phyloP scores from a whole-genome alignment of 345 rosid genomes.

The Populus simonii region DNA sequence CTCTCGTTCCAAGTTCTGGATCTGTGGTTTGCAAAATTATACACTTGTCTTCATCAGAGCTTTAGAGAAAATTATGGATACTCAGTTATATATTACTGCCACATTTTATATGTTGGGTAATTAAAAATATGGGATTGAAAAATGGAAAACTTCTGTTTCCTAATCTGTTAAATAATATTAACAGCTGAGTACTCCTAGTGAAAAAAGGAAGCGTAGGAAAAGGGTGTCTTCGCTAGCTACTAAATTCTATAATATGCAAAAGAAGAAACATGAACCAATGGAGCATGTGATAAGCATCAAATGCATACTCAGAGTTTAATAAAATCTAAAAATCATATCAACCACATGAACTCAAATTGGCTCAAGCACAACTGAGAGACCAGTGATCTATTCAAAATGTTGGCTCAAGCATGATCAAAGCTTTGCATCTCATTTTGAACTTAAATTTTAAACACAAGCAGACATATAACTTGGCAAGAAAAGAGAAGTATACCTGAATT shows the following conservation, averaged over 20 bases:
- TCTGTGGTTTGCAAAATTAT: slow-evolving; percentile 40
- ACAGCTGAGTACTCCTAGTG: background rate
- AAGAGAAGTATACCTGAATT: slow-evolving; percentile 50
- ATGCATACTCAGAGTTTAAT: background rate
- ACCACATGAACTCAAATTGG: background rate
- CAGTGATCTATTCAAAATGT: background rate
- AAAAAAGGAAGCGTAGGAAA: background rate
- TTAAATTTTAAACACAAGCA: background rate
- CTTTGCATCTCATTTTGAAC: background rate
- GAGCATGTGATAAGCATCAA: background rate
- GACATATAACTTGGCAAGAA: background rate
- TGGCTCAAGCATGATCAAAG: background rate
- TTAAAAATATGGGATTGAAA: background rate
- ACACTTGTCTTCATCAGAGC: slow-evolving; percentile 3
- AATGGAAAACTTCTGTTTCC: background rate
- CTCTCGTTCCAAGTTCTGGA: slow-evolving; percentile 78
- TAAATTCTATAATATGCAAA: background rate
- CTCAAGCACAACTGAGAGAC: background rate
- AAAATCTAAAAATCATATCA: background rate
- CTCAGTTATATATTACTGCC: background rate
- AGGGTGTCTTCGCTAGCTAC: background rate
- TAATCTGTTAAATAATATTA: background rate
- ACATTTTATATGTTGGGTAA: slow-evolving; percentile 2
- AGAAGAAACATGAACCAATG: background rate
- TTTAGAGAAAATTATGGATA: background rate